phyloP scores from a whole-genome alignment of 1,139 yeast species.

The Debaryomyces coudertii region DNA sequence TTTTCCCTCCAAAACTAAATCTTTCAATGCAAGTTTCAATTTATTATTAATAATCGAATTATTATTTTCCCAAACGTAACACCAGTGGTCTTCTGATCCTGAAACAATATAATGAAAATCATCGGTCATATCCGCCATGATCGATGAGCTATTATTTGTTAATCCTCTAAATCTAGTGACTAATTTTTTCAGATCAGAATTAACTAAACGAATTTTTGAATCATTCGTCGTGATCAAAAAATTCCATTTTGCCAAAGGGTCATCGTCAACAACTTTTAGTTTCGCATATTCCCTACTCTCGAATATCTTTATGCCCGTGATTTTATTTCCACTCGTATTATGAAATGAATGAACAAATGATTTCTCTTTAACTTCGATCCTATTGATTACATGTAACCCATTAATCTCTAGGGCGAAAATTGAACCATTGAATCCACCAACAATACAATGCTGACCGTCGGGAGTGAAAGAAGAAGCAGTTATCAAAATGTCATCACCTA shows the following conservation, averaged over 20 bases:
- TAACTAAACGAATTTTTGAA: slow-evolving; percentile 71
- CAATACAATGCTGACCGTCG: slow-evolving; percentile 63
- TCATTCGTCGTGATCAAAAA: slow-evolving; percentile 75
- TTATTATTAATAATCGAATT: slow-evolving; percentile 43
- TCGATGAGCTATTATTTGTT: slow-evolving; percentile 70
- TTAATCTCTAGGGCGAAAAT: slow-evolving; percentile 65
- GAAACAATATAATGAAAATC: slow-evolving; percentile 54
- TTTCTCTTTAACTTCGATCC: slow-evolving; percentile 53
- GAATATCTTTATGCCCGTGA: slow-evolving; percentile 45
- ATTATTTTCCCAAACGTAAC: slow-evolving; percentile 68
- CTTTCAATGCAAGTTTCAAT: slow-evolving; percentile 37
- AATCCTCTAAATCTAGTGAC: slow-evolving; percentile 76
- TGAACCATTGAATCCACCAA: slow-evolving; percentile 84
- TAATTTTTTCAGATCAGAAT: slow-evolving; percentile 56
- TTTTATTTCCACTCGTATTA: slow-evolving; percentile 38
- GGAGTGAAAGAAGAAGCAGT: slow-evolving; percentile 77
- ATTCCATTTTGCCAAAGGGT: slow-evolving; percentile 34
- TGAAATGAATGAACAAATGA: slow-evolving; percentile 32
- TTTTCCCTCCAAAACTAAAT: slow-evolving; percentile 39
- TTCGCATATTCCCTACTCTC: slow-evolving; percentile 20
- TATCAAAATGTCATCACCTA: slow-evolving; percentile 61
- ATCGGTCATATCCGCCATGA: slow-evolving; percentile 66
- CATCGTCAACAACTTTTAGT: slow-evolving; percentile 15
- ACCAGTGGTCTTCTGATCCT: slow-evolving; percentile 73
- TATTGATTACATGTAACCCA: slow-evolving; percentile 57